phyloP scores from a whole-genome alignment of 2,329 filamentous ascomycete genomes.

The Exophiala sp. region DNA sequence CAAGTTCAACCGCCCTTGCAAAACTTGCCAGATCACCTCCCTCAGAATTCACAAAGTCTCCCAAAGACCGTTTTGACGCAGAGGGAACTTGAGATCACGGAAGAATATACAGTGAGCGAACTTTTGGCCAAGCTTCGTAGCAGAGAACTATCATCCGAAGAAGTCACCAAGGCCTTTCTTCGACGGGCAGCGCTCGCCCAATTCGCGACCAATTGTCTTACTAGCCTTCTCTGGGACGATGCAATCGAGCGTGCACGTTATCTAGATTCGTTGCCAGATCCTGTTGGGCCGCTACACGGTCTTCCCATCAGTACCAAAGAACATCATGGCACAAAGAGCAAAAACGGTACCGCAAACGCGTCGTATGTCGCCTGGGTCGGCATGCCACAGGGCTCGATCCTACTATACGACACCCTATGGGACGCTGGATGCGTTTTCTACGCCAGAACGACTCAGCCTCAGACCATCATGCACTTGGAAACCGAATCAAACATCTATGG shows the following conservation, averaged over 20 bases:
- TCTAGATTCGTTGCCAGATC: constrained; percentile 47
- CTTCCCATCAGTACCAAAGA: constrained; percentile 54
- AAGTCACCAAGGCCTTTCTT: constrained; percentile 53
- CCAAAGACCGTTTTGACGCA: constrained; percentile 45
- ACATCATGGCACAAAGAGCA: constrained; percentile 28
- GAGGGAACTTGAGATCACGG: constrained; percentile 52
- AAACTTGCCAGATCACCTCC: constrained; percentile 13
- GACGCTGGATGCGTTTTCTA: constrained; percentile 32
- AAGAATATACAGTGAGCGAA: constrained; percentile 40
- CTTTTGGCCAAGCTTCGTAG: constrained; percentile 44
- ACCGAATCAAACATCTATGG: constrained; percentile 32
- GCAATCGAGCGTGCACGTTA: constrained; percentile 46
- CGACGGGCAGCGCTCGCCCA: constrained; percentile 52
- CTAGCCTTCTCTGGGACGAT: constrained; percentile 50
- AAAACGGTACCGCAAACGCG: constrained; percentile 24
- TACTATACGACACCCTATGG: constrained; percentile 29
- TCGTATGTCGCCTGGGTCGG: constrained; percentile 31
- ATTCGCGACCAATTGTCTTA: constrained; percentile 38
- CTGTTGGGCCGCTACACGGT: constrained; percentile 59
- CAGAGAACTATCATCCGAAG: constrained; percentile 41
- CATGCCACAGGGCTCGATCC: constrained; percentile 20
- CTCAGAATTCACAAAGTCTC: constrained; percentile 39
- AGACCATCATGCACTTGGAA: constrained; percentile 32
- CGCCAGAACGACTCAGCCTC: constrained; percentile 27
- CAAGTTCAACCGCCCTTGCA: constrained; percentile 23